phyloP scores from a whole-genome alignment of 2,329 filamentous ascomycete species.

The Epichloe typhina region DNA sequence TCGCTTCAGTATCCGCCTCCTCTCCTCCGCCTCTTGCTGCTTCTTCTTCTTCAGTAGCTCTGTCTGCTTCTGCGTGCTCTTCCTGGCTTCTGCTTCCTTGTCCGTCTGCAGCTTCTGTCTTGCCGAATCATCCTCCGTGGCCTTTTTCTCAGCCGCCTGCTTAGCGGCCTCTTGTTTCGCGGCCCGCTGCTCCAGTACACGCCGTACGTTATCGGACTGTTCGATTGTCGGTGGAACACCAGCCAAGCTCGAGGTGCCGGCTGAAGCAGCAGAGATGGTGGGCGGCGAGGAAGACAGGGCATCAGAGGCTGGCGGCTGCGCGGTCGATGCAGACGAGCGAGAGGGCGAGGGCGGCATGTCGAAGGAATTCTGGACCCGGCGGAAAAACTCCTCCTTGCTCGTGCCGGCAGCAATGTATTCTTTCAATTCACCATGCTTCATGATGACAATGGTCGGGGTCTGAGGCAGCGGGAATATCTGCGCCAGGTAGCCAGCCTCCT shows the following conservation, averaged over 20 bases:
- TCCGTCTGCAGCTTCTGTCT: conserved; percentile 33
- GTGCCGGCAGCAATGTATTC: conserved; percentile 60
- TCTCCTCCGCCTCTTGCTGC: conserved; percentile 52
- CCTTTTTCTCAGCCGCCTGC: conserved; percentile 30
- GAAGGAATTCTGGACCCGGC: conserved; percentile 23
- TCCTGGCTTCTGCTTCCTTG: conserved; percentile 24
- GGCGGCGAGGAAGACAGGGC: conserved; percentile 3
- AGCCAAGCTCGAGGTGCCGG: conserved; percentile 8
- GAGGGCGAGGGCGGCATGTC: conserved; percentile 12
- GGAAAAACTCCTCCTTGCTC: conserved; percentile 52
- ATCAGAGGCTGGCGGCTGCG: conserved; percentile 3
- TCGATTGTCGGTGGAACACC: conserved; percentile 12
- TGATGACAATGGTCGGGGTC: conserved; percentile 67
- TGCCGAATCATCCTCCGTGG: conserved; percentile 36
- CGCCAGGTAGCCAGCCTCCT: conserved; percentile 69
- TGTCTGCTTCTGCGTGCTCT: conserved; percentile 30
- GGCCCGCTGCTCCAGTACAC: conserved; percentile 37
- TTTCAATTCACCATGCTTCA: conserved; percentile 64
- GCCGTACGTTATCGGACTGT: conserved; percentile 20
- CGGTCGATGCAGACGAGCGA: conserved; percentile 6
- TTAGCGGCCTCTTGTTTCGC: conserved; percentile 29
- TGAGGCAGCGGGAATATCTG: conserved; percentile 72
- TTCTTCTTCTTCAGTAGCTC: conserved; percentile 49
- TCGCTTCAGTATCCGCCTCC: conserved; percentile 55
- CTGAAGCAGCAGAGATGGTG: conserved; percentile 2